A percentile compares a stretch with the other conserved stretches of the same genome.
phyloP scores from a whole-genome alignment of 2,329 filamentous ascomycete genomes.

The Conoideocrella luteorostrata region DNA sequence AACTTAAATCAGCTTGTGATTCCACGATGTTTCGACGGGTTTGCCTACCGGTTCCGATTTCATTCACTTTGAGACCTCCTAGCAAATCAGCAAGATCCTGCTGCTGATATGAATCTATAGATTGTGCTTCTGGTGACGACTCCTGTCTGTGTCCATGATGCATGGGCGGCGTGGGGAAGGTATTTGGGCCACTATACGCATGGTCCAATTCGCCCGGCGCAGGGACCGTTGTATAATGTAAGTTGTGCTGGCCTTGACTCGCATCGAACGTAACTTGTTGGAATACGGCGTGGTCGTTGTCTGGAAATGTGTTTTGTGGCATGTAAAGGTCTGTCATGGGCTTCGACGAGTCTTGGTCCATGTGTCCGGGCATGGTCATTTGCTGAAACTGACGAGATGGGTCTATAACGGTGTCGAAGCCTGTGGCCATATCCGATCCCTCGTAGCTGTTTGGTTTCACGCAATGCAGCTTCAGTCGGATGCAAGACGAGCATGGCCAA shows the following conservation, averaged over 20 bases:
- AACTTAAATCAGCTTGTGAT: not conserved
- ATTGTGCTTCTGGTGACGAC: slow-evolving; percentile 44
- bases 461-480: slow-evolving; percentile 86
- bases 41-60: slow-evolving; percentile 71
- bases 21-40: not conserved
- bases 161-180: slow-evolving; percentile 48
- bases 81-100: slow-evolving; percentile 73
- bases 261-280: slow-evolving; percentile 42
- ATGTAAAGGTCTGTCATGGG: slow-evolving; percentile 39
- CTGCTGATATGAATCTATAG: slow-evolving; percentile 59
- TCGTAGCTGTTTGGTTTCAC: slow-evolving; percentile 77
- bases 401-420: slow-evolving; percentile 25
- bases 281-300: slow-evolving; percentile 38
- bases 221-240: slow-evolving; percentile 49
- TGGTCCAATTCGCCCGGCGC: slow-evolving; percentile 45
- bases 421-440: slow-evolving; percentile 31
- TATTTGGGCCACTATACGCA: slow-evolving; percentile 39
- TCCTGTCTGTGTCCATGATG: slow-evolving; percentile 23
- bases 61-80: slow-evolving; percentile 80
- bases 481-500: slow-evolving; percentile 94
- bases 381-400: slow-evolving; percentile 37
- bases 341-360: slow-evolving; percentile 33
- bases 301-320: slow-evolving; percentile 42
- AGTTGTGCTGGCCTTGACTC: slow-evolving; percentile 35
- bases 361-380: slow-evolving; percentile 43